Evolutionary conservation across 768 basidiomycete species (phyloP), one percentile per base, ranked within the genome.

Genomic region (Lentinula guzmanii): DNA sequence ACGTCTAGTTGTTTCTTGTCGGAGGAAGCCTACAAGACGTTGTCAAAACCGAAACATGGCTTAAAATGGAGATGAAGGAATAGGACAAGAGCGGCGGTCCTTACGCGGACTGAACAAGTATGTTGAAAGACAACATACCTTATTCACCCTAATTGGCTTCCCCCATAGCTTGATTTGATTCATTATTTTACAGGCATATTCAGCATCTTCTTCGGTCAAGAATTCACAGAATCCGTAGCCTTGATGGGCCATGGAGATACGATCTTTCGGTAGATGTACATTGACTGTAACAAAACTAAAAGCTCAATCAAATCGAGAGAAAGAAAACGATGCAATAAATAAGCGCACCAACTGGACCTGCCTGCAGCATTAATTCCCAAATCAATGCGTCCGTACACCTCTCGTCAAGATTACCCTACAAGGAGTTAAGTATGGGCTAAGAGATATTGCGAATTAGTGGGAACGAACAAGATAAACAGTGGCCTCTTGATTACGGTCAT

Each of bases 141-240:
- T 99, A 82, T 98, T 98, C 65, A 99, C 96, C 66, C 97, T 83
- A 62, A 99, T 97, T 35, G 97, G 97, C 72, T 98, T 98, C 28
- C 97, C 97, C 86, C 91, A 99, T 58, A 99, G 75, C 75, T 99
- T 99, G 72, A 99, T 98, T 81, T 98, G 96, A 73, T 99, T 99
- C 96, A 98, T 98, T 68, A 98, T 98, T 82, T 98, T 97, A 83
- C 96, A 98, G 61, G 95, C 96, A 75, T 99, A 99, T 76, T 99
- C 97, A 64, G 97, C 95, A 77, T 98, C 97, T 74, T 97, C 95
- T 78, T 98, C 95, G 42, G 95, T 95, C 75, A 96, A 79, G 75
- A 99, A 98, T 80, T 99, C 97, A 83, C 96, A 98, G 78, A 99
- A 99, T 43, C 97, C 97, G 76, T 98, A 99, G 52, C 97, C 97